Base-by-base conservation (phyloP, 768 basidiomycete species). In the Psilocybe subaeruginosa region DNA sequence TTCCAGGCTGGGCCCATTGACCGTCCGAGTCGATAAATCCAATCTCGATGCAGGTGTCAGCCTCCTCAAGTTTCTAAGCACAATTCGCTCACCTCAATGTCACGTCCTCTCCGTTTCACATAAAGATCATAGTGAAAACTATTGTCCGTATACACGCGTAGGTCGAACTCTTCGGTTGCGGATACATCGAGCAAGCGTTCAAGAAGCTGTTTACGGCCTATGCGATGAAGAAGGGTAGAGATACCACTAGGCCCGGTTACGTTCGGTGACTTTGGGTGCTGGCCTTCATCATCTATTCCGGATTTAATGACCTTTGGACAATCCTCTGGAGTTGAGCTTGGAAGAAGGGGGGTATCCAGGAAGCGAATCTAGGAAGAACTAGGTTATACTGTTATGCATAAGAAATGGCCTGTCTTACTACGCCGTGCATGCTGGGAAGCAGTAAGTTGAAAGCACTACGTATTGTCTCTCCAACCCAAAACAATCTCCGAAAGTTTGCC, bases 251-350 rank as follows among this genome's bases (percentile, higher is more conserved):
- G 63, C 4, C 64, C 69, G 7, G 70, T 66, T 3, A 68, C 58
- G 19, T 54, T 33, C 4, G 70, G 70, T 19, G 62, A 69, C 47
- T 68, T 69, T 9, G 63, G 63, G 17, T 72, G 68, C 23, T 68
- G 70, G 1, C 67, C 65, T 57, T 71, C 70, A 29, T 68, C 70
- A 46, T 72, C 65, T 37, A 71, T 70, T 14, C 71, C 69, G 8
- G 66, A 63, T 54, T 70, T 70, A 39, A 72, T 69, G 14, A 72
- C 66, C 55, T 72, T 72, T 2, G 71, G 69, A 47, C 65, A 67
- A 50, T 69, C 69, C 14, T 63, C 62, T 14, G 63, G 68, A 1
- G 66, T 37, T 19, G 64, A 66, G 8, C 64, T 60, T 29, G 71
- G 69, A 49, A 72, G 66, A 16, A 69, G 58, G 1, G 60, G 54